Evolutionary conservation across 257 asterid genomes (phyloP).

Genomic region (Solanum sejunctum): DNA sequence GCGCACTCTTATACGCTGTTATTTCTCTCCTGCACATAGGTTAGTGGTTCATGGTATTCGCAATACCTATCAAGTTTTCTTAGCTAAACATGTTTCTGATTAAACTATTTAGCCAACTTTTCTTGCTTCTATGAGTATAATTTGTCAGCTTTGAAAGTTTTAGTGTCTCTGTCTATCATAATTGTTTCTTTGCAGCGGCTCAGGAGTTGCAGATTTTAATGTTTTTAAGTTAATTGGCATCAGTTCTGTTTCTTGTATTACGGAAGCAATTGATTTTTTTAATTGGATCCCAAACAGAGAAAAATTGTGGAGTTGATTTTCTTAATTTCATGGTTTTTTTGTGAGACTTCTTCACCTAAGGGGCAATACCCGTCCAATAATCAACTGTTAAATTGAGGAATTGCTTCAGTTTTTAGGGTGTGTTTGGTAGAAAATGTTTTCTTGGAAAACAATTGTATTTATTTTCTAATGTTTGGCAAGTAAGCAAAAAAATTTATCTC

Average conservation of each 20-base stretch:
- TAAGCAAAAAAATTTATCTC: not conserved
- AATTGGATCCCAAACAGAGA: not conserved
- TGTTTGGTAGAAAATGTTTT: not conserved
- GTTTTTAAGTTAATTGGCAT: not conserved
- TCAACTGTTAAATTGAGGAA: not conserved
- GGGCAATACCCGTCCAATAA: not conserved
- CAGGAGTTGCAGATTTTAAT: not conserved
- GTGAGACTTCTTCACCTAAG: not conserved
- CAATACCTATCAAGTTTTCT: not conserved
- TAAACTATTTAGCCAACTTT: not conserved
- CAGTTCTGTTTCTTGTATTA: not conserved
- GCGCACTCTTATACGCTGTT: slow-evolving; percentile 86
- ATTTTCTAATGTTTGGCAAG: not conserved
- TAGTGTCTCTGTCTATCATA: not conserved
- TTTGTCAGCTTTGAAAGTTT: not conserved
- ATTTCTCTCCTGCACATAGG: slow-evolving; percentile 89
- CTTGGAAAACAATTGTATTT: not conserved
- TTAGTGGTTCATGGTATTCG: slow-evolving; percentile 10
- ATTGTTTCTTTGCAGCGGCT: not conserved
- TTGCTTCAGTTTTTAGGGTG: not conserved
- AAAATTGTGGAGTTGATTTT: not conserved
- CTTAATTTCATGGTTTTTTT: not conserved
- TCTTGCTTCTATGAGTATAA: not conserved
- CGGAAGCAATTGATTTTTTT: not conserved
- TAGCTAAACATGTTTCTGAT: not conserved